Percentiles rank a stretch among this genome's conserved stretches.
Conservation (phyloP, 2,329 filamentous ascomycete species). For the Hymenoscyphus occultus region DNA sequence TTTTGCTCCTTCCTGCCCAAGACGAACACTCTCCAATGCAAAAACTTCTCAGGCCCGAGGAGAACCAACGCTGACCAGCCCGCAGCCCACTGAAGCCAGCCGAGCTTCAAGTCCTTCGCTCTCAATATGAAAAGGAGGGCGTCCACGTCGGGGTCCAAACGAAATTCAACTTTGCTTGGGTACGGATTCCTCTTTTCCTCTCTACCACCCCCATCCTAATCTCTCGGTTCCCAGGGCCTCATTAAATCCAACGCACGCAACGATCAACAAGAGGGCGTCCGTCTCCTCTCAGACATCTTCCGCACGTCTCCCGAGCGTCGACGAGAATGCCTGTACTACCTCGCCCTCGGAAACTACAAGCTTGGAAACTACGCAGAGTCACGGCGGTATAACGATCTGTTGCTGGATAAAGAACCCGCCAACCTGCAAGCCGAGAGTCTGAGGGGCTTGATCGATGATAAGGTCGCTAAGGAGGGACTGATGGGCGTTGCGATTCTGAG, state of each 20-base stretch:
- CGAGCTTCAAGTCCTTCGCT: constrained; percentile 86
- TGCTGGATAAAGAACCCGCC: constrained; percentile 84
- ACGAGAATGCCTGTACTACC: constrained; percentile 97
- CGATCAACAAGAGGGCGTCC: constrained; percentile 93
- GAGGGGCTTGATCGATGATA: constrained; percentile 86
- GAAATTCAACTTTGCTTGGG: constrained; percentile 99
- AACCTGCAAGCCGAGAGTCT: constrained; percentile 90
- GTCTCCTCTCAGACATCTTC: constrained; percentile 94
- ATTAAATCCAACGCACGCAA: constrained; percentile 84
- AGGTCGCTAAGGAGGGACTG: constrained; percentile 89
- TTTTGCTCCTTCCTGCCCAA: not conserved
- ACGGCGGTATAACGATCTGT: constrained; percentile 86
- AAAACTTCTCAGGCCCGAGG: not conserved
- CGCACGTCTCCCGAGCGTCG: constrained; percentile 87
- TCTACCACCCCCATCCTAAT: constrained; percentile 12
- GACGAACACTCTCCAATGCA: not conserved
- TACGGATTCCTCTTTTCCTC: constrained; percentile 42
- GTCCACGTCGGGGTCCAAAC: constrained; percentile 96
- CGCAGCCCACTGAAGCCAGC: constrained; percentile 82
- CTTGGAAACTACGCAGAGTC: constrained; percentile 96
- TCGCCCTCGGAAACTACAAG: constrained; percentile 96
- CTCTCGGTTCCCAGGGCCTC: constrained; percentile 61
- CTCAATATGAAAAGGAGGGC: constrained; percentile 96
- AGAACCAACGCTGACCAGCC: constrained; percentile 20
- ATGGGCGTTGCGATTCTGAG: constrained; percentile 94